Percentiles rank a stretch among this genome's conserved stretches.
phyloP scores from a whole-genome alignment of 208 protist species.

The Phytomonas serpens region DNA sequence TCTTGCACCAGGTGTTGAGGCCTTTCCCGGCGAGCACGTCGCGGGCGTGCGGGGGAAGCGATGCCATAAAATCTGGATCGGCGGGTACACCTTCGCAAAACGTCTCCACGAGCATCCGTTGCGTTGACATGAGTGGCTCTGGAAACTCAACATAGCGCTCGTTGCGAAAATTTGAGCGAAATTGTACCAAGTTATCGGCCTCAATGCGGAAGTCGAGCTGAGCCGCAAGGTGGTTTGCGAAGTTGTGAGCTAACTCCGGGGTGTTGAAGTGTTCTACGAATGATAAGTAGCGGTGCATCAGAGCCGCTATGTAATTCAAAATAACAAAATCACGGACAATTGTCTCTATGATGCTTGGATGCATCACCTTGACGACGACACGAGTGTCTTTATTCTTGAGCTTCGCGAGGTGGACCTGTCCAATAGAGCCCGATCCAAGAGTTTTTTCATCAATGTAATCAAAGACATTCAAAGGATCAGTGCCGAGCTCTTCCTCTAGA shows the following conservation, averaged over 20 bases:
- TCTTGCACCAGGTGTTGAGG: conserved; percentile 90
- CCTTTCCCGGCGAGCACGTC: conserved; percentile 77
- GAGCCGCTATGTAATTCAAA: conserved; percentile 37
- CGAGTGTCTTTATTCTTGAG: conserved; percentile 43
- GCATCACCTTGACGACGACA: conserved; percentile 89
- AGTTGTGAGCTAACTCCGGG: conserved; percentile 49
- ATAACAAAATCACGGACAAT: conserved; percentile 85
- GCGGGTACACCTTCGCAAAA: conserved; percentile 80
- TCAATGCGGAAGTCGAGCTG: conserved; percentile 90
- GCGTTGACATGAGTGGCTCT: conserved; percentile 71
- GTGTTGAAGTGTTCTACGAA: conserved; percentile 50
- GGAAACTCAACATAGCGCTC: conserved; percentile 79
- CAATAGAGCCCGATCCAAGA: conserved; percentile 86
- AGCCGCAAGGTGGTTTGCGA: conserved; percentile 73
- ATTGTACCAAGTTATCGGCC: conserved; percentile 75
- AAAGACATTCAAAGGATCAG: conserved; percentile 54
- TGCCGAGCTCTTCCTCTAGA: conserved; percentile 62
- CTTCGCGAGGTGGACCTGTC: conserved; percentile 83
- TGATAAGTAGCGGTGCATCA: conserved; percentile 28
- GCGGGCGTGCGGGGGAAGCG: conserved; percentile 61
- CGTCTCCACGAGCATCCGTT: conserved; percentile 79
- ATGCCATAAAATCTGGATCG: conserved; percentile 69
- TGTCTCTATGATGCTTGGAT: conserved; percentile 75
- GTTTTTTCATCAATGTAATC: conserved; percentile 48
- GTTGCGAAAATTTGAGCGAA: conserved; percentile 74